phyloP scores from a whole-genome alignment of 306 rosid species.

The Prunus campanulata region DNA sequence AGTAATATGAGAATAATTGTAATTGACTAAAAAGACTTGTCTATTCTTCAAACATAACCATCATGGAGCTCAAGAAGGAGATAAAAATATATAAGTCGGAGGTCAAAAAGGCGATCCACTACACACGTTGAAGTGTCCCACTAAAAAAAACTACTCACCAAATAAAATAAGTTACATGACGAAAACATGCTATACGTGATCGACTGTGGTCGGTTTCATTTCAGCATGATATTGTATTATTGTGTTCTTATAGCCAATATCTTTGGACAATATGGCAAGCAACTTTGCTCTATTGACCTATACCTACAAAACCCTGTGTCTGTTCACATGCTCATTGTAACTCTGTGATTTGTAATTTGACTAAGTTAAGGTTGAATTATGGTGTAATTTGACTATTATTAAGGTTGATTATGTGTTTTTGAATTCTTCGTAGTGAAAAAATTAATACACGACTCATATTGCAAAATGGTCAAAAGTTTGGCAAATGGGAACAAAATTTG shows the following conservation, averaged over 20 bases:
- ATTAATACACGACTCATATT: neutral
- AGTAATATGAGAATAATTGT: too few species aligned
- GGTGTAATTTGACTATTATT: neutral
- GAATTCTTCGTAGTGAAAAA: too few species aligned
- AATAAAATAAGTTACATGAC: slow-evolving; percentile 7
- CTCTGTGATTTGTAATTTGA: too few species aligned
- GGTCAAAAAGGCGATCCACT: slow-evolving; percentile 6
- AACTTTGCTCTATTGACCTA: neutral
- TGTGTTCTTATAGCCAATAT: neutral
- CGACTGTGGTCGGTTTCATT: neutral
- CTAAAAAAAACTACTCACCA: neutral
- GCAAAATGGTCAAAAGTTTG: too few species aligned
- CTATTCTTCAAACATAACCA: neutral
- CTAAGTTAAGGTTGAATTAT: too few species aligned
- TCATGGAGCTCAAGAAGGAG: neutral
- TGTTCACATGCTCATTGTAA: neutral
- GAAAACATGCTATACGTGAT: neutral
- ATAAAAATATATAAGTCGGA: neutral
- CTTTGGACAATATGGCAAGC: neutral
- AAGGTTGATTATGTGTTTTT: neutral
- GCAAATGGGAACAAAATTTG: too few species aligned
- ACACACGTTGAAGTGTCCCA: neutral
- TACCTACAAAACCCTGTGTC: neutral
- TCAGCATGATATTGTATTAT: neutral
- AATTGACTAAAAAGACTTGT: neutral